A percentile compares a stretch with the other conserved stretches of the same genome.
Evolutionary conservation across 176 grass and related monocot genomes (phyloP).

Genomic region (Oryza brachyantha): DNA sequence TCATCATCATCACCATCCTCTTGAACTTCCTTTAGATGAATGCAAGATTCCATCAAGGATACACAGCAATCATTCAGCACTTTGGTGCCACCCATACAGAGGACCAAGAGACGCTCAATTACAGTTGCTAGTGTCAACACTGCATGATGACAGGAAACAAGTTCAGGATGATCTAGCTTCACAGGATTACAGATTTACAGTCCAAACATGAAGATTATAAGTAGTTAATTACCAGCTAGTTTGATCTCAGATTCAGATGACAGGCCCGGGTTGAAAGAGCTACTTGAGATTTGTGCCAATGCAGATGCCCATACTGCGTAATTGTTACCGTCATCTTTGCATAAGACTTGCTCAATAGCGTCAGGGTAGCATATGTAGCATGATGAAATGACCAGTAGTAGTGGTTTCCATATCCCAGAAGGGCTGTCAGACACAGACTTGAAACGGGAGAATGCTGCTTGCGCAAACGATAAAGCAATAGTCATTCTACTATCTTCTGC

Average conservation of each 20-base stretch:
- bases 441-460: constrained; percentile 53
- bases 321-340: constrained; percentile 44
- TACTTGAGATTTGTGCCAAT: constrained; percentile 65
- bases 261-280: constrained; percentile 43
- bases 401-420: constrained; percentile 60
- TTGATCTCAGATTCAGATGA: constrained; percentile 83
- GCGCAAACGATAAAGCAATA: constrained; percentile 49
- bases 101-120: constrained; percentile 46
- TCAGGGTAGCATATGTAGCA: constrained; percentile 83
- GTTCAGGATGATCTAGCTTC: background rate
- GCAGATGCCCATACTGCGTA: constrained; percentile 52
- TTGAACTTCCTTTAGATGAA: constrained; percentile 64
- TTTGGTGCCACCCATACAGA: constrained; percentile 40
- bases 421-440: constrained; percentile 55
- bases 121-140: constrained; percentile 58
- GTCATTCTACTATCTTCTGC: constrained; percentile 38
- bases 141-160: constrained; percentile 34
- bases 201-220: background rate
- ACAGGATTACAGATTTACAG: background rate
- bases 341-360: constrained; percentile 52
- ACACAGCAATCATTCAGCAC: constrained; percentile 58
- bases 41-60: constrained; percentile 71
- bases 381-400: constrained; percentile 66
- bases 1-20: constrained; percentile 50
- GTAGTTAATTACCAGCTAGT: constrained; percentile 56